phyloP scores from a whole-genome alignment of 2,329 filamentous ascomycete species.

The Verticillium nonalfalfae region DNA sequence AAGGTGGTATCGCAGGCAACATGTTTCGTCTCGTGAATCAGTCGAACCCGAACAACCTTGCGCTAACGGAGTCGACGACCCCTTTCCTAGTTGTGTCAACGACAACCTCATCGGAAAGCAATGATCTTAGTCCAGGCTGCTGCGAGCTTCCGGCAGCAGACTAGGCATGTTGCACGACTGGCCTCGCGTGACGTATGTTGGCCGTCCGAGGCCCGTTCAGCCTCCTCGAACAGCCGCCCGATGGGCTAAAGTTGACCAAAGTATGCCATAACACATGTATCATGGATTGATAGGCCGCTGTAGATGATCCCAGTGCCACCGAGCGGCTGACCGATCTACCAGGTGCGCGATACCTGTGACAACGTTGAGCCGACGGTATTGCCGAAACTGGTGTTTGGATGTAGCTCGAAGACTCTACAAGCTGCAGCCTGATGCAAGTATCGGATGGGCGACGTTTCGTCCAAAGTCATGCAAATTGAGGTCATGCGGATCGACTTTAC shows the following conservation, averaged over 20 bases:
- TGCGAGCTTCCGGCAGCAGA: background rate
- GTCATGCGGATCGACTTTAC: slow-evolving; percentile 1
- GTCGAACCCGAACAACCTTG: too few species aligned
- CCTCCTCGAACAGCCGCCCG: background rate
- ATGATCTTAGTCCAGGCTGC: background rate
- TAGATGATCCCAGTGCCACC: background rate
- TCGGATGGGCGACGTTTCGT: background rate
- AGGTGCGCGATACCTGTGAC: background rate
- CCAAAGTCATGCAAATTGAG: background rate
- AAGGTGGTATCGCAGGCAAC: too few species aligned
- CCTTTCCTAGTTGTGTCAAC: too few species aligned
- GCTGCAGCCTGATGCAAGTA: background rate
- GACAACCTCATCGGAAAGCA: too few species aligned
- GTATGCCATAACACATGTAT: background rate
- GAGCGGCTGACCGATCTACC: background rate
- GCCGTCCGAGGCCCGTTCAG: background rate
- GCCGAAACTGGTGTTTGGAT: background rate
- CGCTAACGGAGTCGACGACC: too few species aligned
- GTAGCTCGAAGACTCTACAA: background rate
- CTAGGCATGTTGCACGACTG: background rate
- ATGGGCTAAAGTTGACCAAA: background rate
- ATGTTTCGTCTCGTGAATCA: too few species aligned
- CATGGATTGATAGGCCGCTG: background rate
- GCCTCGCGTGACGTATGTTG: background rate
- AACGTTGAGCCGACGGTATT: background rate